Conservation (phyloP, 106 monocot species). For the Dioscorea zingiberensis region DNA sequence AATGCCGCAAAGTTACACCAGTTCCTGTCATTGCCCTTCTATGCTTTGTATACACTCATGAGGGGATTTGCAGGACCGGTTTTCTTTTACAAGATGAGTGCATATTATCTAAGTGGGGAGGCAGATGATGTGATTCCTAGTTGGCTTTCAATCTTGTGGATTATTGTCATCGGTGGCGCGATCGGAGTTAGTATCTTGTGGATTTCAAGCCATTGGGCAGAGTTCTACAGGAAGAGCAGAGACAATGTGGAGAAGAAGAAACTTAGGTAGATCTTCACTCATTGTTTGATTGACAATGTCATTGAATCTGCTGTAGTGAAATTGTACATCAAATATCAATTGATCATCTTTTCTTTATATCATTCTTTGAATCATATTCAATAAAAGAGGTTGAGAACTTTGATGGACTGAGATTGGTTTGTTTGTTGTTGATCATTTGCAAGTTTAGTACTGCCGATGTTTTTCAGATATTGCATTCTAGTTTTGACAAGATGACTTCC, state of each 20-base stretch:
- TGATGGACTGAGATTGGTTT: too few species aligned
- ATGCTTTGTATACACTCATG: conserved; percentile 58
- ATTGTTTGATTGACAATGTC: not conserved
- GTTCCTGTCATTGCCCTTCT: conserved; percentile 65
- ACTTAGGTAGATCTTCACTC: conserved; percentile 12
- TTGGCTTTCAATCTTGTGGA: conserved; percentile 85
- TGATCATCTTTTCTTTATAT: too few species aligned
- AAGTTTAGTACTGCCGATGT: too few species aligned
- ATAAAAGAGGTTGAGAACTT: too few species aligned
- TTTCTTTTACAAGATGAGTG: conserved; percentile 81
- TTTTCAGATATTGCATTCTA: too few species aligned
- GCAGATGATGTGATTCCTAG: conserved; percentile 60
- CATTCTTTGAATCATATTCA: too few species aligned
- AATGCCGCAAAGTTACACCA: conserved; percentile 42
- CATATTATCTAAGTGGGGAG: conserved; percentile 58
- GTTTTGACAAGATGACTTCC: too few species aligned
- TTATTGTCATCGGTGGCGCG: conserved; percentile 74
- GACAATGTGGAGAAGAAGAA: conserved; percentile 40
- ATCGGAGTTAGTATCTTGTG: conserved; percentile 88
- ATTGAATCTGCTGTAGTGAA: too few species aligned
- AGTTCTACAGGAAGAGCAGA: conserved; percentile 44
- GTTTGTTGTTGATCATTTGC: too few species aligned
- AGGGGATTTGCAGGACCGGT: conserved; percentile 65
- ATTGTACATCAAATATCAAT: too few species aligned
- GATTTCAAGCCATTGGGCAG: conserved; percentile 77